Evolutionary conservation across 106 monocot genomes (phyloP), one percentile per base, ranked within the genome.

Genomic region (Allium sativum): DNA sequence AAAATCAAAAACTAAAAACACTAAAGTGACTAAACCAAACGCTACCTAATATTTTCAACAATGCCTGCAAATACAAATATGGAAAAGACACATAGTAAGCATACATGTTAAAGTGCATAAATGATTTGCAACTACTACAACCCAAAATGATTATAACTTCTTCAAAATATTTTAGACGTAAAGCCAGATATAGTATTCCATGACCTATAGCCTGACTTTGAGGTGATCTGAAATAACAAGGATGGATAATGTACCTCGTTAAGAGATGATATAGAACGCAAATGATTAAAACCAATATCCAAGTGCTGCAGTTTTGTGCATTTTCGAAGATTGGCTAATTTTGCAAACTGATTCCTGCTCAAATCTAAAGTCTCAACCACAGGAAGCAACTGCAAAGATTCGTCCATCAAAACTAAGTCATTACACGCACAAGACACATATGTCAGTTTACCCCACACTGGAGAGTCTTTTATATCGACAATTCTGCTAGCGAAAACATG

Each of bases 401-500:
- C 96, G 65, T 98, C 96, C 96, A 98, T 98, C 13, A 98, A 72
- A 58, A 87, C 81, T 47, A 98, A 71, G 3, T 72, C 74, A 80
- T 92, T 98, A 57, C 71, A 85, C 58, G 91, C 82, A 66, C 87
- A 98, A 18, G 96, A 98, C 45, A 98, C 82, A 76, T 74, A 88
- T 45, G 75, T 71, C 14, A 98, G 70, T 59, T 78, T 68, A 0
- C 64, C 74, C 96, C 96, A 98, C 31, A 59, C 68, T 12, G 87
- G 84, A 2, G 90, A 91, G 21, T 91, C 87, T 65, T 85, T 92
- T 79, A 98, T 78, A 52, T 98, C 88, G 40, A 69, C 79, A 66
- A 92, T 84, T 78, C 96, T 87, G 65, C 91, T 92, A 12, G 91
- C 78, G 68, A 98, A 98, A 21, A 98, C 77, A 73, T 98, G 96